These are phyloP conservation scores for Podospora pseudocomata DNA, from an alignment of 495 filamentous ascomycete genomes.

Conservation along the genomic window DNA sequence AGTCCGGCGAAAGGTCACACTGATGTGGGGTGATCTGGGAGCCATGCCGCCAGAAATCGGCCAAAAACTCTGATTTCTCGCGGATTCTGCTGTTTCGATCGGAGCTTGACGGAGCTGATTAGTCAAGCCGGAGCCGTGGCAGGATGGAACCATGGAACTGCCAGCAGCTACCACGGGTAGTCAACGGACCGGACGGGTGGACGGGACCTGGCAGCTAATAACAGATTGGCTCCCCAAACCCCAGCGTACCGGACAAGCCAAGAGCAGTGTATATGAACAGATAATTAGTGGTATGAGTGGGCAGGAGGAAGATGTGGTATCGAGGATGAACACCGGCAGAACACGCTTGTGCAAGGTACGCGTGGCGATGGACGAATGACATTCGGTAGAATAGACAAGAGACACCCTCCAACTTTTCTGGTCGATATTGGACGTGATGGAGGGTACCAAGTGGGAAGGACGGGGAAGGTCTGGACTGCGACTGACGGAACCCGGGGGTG, in stretches of 20 bases:
- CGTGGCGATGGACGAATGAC: conserved; percentile 7
- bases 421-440: conserved; percentile 2
- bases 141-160: not conserved
- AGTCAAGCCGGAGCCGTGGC: not conserved
- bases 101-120: not conserved
- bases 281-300: no score
- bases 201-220: not conserved
- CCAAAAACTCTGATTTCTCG: not conserved
- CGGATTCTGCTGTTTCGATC: not conserved
- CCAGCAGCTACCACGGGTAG: not conserved
- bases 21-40: not conserved
- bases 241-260: not conserved
- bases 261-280: not conserved
- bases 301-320: not conserved
- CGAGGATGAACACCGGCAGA: not conserved
- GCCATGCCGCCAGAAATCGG: not conserved
- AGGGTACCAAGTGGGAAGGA: conserved; percentile 2
- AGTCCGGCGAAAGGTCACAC: not conserved
- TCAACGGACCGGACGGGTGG: not conserved
- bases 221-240: not conserved
- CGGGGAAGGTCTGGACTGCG: not conserved
- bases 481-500: not conserved
- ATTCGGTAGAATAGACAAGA: not conserved
- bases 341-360: conserved; percentile 17
- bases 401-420: not conserved